Conservation (phyloP, 129 eudicot genomes). For the Flaveria bidentis region DNA sequence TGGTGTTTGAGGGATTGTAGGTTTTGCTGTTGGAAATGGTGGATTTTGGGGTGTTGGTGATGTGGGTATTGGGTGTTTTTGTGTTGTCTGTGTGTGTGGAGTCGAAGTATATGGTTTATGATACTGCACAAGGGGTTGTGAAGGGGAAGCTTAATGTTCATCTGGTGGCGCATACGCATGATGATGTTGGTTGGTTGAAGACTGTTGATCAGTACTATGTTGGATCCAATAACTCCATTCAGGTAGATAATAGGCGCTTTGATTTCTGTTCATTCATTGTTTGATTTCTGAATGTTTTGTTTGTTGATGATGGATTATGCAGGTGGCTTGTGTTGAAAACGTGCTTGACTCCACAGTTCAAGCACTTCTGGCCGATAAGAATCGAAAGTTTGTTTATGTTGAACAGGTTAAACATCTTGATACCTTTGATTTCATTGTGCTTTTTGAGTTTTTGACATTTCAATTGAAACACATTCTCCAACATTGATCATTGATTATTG, state of each 20-base stretch:
- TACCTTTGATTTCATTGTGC: not conserved
- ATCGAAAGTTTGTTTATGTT: constrained; percentile 71
- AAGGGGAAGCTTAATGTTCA: constrained; percentile 81
- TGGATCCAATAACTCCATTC: constrained; percentile 86
- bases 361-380: constrained; percentile 73
- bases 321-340: constrained; percentile 89
- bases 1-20: too few relatives aligned
- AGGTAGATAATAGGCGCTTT: constrained; percentile 37
- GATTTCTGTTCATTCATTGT: not conserved
- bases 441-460: too few relatives aligned
- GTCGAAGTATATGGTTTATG: constrained; percentile 72
- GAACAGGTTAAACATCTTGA: constrained; percentile 56
- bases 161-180: constrained; percentile 81
- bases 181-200: constrained; percentile 95
- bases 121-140: constrained; percentile 60
- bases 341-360: constrained; percentile 78
- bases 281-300: not conserved
- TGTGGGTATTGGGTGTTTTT: constrained; percentile 26
- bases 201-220: constrained; percentile 91
- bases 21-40: constrained; percentile 28
- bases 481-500: too few relatives aligned
- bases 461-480: too few relatives aligned
- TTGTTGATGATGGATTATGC: not conserved
- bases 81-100: constrained; percentile 39
- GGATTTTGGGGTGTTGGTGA: constrained; percentile 25